These are phyloP conservation scores for Populus hybrid DNA, from an alignment of 441 rosid genomes.

Conservation along the genomic window DNA sequence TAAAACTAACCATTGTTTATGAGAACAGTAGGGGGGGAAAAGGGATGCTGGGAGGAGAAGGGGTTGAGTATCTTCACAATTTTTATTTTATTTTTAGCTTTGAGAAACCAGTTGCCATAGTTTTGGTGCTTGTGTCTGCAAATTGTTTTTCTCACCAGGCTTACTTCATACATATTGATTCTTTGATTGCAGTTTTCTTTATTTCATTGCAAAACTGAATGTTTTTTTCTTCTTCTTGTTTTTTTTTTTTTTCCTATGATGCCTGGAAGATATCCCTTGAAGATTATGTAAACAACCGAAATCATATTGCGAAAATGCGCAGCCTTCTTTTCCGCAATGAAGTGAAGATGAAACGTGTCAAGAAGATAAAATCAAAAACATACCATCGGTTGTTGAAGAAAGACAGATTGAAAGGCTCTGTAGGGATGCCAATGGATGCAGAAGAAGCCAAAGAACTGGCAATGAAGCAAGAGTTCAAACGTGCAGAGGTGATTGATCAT, in stretches of 20 bases:
- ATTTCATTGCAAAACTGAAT: neutral
- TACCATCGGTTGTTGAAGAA: slow-evolving; percentile 71
- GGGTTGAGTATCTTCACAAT: neutral
- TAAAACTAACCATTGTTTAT: neutral
- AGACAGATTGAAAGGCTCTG: slow-evolving; percentile 50
- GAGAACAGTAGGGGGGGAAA: neutral
- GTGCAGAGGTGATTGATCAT: slow-evolving; percentile 66
- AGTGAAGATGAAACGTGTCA: slow-evolving; percentile 69
- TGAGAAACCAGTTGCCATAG: neutral
- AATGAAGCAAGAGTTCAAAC: slow-evolving; percentile 63
- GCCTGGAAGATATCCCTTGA: slow-evolving; percentile 65
- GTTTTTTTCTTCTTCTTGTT: neutral
- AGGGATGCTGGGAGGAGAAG: neutral
- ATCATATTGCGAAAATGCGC: slow-evolving; percentile 80
- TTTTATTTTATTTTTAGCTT: neutral
- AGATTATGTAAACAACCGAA: slow-evolving; percentile 55
- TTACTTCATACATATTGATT: neutral
- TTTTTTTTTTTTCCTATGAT: slow-evolving; percentile 20
- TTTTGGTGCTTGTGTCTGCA: neutral
- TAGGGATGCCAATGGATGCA: slow-evolving; percentile 61
- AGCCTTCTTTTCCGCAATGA: slow-evolving; percentile 88
- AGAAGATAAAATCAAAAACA: slow-evolving; percentile 95
- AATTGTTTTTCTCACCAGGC: neutral
- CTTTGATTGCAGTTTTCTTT: neutral
- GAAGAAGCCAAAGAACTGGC: slow-evolving; percentile 84